Evolutionary conservation across 2,329 filamentous ascomycete genomes (phyloP).

Genomic region (Xylariaceae sp.): DNA sequence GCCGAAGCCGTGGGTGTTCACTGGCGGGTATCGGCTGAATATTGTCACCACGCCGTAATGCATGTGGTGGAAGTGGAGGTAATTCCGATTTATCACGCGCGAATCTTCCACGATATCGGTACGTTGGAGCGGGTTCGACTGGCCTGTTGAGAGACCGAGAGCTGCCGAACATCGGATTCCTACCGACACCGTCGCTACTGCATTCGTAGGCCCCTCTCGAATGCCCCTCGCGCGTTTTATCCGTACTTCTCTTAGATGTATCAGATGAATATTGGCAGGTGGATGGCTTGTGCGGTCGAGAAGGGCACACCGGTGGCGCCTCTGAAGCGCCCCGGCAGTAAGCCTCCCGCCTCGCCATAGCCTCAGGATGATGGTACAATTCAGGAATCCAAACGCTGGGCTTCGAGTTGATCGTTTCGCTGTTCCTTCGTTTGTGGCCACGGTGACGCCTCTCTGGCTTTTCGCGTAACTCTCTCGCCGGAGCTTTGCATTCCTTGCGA

Average conservation of each 20-base stretch:
- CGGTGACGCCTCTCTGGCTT: slow-evolving; percentile 5
- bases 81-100: not conserved
- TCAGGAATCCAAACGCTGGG: slow-evolving; percentile 28
- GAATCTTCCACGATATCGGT: slow-evolving; percentile 4
- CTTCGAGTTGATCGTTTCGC: slow-evolving; percentile 8
- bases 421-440: not conserved
- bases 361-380: slow-evolving; percentile 26
- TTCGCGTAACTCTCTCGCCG: slow-evolving; percentile 2
- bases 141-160: slow-evolving; percentile 12
- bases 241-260: slow-evolving; percentile 1
- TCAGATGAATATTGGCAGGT: not conserved
- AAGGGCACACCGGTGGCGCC: slow-evolving; percentile 21
- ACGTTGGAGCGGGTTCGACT: slow-evolving; percentile 6
- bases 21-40: not conserved
- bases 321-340: slow-evolving; percentile 16
- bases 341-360: slow-evolving; percentile 17
- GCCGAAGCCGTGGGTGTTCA: slow-evolving; percentile 12
- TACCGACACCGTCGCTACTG: not conserved
- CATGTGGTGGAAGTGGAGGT: slow-evolving; percentile 2
- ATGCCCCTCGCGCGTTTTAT: not conserved
- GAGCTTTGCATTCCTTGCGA: slow-evolving; percentile 13
- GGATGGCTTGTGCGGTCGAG: slow-evolving; percentile 2
- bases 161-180: slow-evolving; percentile 2
- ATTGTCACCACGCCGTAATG: not conserved
- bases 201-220: slow-evolving; percentile 1